phyloP scores from a whole-genome alignment of 441 rosid species.

The Arabidopsis lyrata region DNA sequence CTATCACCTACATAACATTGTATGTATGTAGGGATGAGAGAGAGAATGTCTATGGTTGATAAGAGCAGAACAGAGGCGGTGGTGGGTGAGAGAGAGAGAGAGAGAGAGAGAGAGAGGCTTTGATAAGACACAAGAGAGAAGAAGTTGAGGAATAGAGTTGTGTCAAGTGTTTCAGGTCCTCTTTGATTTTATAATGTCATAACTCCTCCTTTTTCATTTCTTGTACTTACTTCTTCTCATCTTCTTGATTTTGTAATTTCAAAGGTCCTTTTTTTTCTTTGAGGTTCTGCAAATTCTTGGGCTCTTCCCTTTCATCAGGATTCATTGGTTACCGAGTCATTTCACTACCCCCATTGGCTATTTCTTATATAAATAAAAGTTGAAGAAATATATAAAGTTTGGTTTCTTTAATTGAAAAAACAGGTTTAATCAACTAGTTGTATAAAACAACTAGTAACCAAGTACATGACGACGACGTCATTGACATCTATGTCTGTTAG shows the following conservation, averaged over 20 bases:
- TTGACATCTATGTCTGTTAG: constrained; percentile 45
- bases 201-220: constrained; percentile 13
- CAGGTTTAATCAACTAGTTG: constrained; percentile 20
- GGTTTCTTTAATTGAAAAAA: constrained; percentile 25
- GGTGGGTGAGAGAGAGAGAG: constrained; percentile 16
- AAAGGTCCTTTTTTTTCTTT: not conserved
- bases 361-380: not conserved
- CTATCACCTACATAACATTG: constrained; percentile 29
- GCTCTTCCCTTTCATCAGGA: constrained; percentile 30
- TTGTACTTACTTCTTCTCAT: constrained; percentile 11
- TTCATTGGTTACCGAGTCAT: constrained; percentile 41
- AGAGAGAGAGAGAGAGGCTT: constrained; percentile 12
- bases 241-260: not conserved
- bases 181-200: constrained; percentile 29
- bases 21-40: constrained; percentile 12
- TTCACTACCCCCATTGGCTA: constrained; percentile 37
- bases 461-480: constrained; percentile 46
- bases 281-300: constrained; percentile 44
- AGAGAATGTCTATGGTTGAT: constrained; percentile 46
- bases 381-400: not conserved
- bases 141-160: constrained; percentile 40
- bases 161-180: constrained; percentile 42
- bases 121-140: constrained; percentile 68
- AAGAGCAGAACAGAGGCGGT: constrained; percentile 37
- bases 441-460: constrained; percentile 37